Conservation (phyloP, 2,329 filamentous ascomycete genomes). For the Lachnellula occidentalis region DNA sequence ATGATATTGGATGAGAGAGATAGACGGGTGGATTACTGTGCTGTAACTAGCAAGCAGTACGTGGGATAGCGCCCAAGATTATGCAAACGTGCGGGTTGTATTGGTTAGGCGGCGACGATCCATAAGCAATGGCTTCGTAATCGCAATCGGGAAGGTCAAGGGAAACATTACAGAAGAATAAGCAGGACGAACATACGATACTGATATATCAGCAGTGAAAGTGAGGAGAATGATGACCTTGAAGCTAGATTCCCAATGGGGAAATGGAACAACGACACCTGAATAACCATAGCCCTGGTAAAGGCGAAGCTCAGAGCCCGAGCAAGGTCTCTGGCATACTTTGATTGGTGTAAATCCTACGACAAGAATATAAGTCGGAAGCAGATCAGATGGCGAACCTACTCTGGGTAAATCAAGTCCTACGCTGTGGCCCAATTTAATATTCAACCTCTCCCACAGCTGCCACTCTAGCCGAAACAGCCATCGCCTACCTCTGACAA, state of each 20-base stretch:
- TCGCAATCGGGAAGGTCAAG: slow-evolving; percentile 6
- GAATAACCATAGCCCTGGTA: neutral
- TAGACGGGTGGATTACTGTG: slow-evolving; percentile 10
- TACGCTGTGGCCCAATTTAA: neutral
- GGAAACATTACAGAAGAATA: neutral
- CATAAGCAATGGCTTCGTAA: slow-evolving; percentile 17
- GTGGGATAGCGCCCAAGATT: slow-evolving; percentile 13
- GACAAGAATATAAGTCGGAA: slow-evolving; percentile 10
- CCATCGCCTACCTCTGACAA: neutral
- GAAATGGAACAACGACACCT: neutral
- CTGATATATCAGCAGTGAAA: neutral
- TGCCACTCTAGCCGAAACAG: neutral
- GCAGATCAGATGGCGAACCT: neutral
- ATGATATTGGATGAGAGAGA: neutral
- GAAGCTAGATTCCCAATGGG: slow-evolving; percentile 5
- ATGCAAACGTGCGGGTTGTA: slow-evolving; percentile 21
- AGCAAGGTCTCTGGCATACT: neutral
- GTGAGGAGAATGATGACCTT: slow-evolving; percentile 2
- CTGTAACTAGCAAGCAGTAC: slow-evolving; percentile 3
- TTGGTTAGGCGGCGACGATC: slow-evolving; percentile 12
- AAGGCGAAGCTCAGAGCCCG: neutral
- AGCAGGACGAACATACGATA: neutral
- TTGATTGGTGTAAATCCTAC: neutral
- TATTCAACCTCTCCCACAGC: neutral
- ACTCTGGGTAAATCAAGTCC: neutral